phyloP scores from a whole-genome alignment of 2,329 filamentous ascomycete genomes.

The Paecilomyces dactylethromorphus region DNA sequence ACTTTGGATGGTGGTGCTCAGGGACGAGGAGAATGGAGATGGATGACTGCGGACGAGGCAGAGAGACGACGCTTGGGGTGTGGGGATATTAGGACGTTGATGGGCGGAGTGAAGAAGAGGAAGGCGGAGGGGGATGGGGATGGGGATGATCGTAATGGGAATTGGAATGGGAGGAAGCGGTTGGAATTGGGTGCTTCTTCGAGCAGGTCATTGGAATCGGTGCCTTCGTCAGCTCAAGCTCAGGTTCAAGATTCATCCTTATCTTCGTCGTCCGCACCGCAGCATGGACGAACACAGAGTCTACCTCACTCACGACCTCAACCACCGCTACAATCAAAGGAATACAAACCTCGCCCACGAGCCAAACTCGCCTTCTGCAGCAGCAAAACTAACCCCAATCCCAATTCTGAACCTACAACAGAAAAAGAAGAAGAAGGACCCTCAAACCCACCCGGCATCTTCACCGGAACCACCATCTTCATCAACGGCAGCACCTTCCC shows the following conservation, averaged over 20 bases:
- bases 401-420: not conserved
- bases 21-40: slow-evolving; percentile 48
- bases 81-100: slow-evolving; percentile 41
- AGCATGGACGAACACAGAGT: slow-evolving; percentile 1
- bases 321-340: not conserved
- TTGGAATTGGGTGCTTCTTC: not conserved
- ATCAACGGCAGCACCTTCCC: slow-evolving; percentile 84
- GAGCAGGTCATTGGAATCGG: too few relatives aligned
- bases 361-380: not conserved
- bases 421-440: not conserved
- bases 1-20: slow-evolving; percentile 46
- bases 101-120: slow-evolving; percentile 38
- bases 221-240: too few relatives aligned
- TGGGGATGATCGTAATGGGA: too few relatives aligned
- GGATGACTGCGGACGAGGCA: slow-evolving; percentile 27
- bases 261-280: not conserved
- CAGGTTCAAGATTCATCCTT: not conserved
- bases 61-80: slow-evolving; percentile 17
- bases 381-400: not conserved
- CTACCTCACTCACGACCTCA: not conserved
- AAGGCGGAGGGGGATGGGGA: slow-evolving; percentile 19
- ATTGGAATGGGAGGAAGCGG: slow-evolving; percentile 9
- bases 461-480: slow-evolving; percentile 68
- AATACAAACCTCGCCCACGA: not conserved
- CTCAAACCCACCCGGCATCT: slow-evolving; percentile 44